Base-by-base conservation (phyloP, 1,284 basidiomycete species). In the Lentinus polychrous region DNA sequence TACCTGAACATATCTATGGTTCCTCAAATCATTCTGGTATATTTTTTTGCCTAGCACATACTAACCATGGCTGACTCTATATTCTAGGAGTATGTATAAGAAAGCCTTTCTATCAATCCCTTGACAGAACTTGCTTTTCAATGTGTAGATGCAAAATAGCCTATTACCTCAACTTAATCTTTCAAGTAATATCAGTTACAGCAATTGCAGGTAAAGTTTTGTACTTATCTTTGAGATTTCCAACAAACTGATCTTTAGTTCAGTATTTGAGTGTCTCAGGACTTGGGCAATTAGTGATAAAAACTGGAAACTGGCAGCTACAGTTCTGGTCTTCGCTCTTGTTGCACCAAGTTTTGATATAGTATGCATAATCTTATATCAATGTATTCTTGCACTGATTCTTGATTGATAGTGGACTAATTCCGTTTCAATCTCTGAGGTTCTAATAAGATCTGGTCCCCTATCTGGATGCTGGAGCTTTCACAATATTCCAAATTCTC, bases 191-290 rank as follows among this genome's bases (percentile, higher is more conserved):
- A n/a, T n/a, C n/a, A n/a, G n/a, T n/a, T n/a, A n/a, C n/a, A n/a
- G n/a, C n/a, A n/a, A n/a, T n/a, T n/a, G n/a, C n/a, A n/a, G 7
- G 8, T 20, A 7, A 23, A 7, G 6, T 3, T 8, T 15, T 8
- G n/a, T n/a, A n/a, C n/a, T n/a, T n/a, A n/a, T n/a, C n/a, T 40
- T 7, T 40, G 7, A 12, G 3, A 7, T 12, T 4, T 23, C 17
- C 5, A 20, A 7, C 39, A 6, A 7, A 37, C 14, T 14, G 14
- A 15, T n/a, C n/a, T n/a, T 40, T 10, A 5, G 27, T 22, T n/a
- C n/a, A 40, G 39, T 18, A 20, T 40, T 40, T 40, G 39, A 40
- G 6, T 40, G 10, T 40, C 39, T 40, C 17, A 40, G 39, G 18
- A 14, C 22, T 14, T 40, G 39, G 39, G 39, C 17, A 20, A 40